A percentile compares a stretch with the other conserved stretches of the same genome.
phyloP scores from a whole-genome alignment of 768 basidiomycete species.

The Antrodiella citrinella region DNA sequence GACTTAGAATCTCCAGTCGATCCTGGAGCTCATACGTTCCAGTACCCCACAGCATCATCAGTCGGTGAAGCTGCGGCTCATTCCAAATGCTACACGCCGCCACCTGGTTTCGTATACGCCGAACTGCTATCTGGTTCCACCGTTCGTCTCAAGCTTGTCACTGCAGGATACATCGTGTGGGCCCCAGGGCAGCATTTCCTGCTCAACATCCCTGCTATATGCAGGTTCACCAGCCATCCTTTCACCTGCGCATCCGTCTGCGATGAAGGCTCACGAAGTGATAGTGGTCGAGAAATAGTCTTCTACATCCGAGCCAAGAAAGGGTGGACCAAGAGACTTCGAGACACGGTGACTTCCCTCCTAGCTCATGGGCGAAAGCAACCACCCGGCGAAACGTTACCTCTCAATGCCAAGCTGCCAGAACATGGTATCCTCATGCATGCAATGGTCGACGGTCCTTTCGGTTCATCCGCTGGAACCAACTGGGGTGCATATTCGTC shows the following conservation, averaged over 20 bases:
- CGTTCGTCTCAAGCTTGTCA: slow-evolving; percentile 56
- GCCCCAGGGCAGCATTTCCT: slow-evolving; percentile 75
- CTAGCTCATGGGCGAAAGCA: slow-evolving; percentile 22
- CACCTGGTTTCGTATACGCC: slow-evolving; percentile 59
- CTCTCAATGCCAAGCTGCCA: slow-evolving; percentile 26
- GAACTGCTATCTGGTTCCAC: slow-evolving; percentile 65
- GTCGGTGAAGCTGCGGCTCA: slow-evolving; percentile 1
- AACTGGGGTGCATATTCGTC: slow-evolving; percentile 53
- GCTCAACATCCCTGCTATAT: slow-evolving; percentile 57
- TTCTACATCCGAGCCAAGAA: slow-evolving; percentile 62
- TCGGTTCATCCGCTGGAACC: slow-evolving; percentile 54
- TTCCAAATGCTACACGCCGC: slow-evolving; percentile 34
- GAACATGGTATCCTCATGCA: slow-evolving; percentile 42
- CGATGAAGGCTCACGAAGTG: slow-evolving; percentile 35
- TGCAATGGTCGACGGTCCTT: slow-evolving; percentile 59
- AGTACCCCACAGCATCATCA: neutral
- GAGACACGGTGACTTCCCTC: slow-evolving; percentile 41
- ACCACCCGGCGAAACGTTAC: slow-evolving; percentile 23
- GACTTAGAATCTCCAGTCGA: neutral
- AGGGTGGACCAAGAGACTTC: slow-evolving; percentile 63
- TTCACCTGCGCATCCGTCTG: slow-evolving; percentile 64
- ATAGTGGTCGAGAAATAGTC: slow-evolving; percentile 47
- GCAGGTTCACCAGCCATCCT: slow-evolving; percentile 56
- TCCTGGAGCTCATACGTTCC: neutral
- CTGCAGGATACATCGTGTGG: slow-evolving; percentile 53